Conservation (phyloP, 2,329 filamentous ascomycete genomes). For the Hysterium pulicare region DNA sequence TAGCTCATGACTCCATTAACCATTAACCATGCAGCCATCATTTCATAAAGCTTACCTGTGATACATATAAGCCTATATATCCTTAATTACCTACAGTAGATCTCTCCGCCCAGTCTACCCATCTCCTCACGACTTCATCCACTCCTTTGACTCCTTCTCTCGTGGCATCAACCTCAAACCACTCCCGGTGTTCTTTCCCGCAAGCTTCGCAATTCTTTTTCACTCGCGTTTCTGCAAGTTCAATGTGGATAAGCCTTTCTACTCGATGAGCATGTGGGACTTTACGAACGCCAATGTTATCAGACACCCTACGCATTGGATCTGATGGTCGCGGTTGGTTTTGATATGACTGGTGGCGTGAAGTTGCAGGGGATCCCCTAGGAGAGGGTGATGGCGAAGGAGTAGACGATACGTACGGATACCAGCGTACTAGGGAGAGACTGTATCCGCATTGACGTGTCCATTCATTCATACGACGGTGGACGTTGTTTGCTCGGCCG, state of each 20-base stretch:
- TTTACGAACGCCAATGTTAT: conserved; percentile 51
- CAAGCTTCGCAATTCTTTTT: conserved; percentile 70
- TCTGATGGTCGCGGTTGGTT: conserved; percentile 13
- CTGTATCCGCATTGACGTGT: conserved; percentile 87
- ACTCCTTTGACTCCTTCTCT: conserved; percentile 65
- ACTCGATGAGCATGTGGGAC: conserved; percentile 84
- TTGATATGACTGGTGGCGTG: conserved; percentile 21
- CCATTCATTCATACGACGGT: conserved; percentile 90
- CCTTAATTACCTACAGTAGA: no score
- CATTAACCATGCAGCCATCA: no score
- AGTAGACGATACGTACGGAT: conserved; percentile 65
- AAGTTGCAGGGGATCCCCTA: conserved; percentile 25
- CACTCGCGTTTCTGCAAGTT: conserved; percentile 62
- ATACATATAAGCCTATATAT: no score
- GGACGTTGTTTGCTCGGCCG: conserved; percentile 73
- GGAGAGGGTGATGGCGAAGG: conserved; percentile 21
- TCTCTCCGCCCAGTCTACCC: conserved; percentile 84
- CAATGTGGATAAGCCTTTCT: conserved; percentile 85
- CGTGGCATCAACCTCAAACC: conserved; percentile 84
- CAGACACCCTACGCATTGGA: conserved; percentile 12
- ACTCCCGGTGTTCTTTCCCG: conserved; percentile 83
- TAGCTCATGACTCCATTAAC: no score
- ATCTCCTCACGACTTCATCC: conserved; percentile 73
- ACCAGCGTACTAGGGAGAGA: conserved; percentile 83
- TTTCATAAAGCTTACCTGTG: no score